Percentiles rank a stretch among this genome's conserved stretches.
phyloP scores from a whole-genome alignment of 192 early-diverging fungal species.

The Paraglomus brasilianum region DNA sequence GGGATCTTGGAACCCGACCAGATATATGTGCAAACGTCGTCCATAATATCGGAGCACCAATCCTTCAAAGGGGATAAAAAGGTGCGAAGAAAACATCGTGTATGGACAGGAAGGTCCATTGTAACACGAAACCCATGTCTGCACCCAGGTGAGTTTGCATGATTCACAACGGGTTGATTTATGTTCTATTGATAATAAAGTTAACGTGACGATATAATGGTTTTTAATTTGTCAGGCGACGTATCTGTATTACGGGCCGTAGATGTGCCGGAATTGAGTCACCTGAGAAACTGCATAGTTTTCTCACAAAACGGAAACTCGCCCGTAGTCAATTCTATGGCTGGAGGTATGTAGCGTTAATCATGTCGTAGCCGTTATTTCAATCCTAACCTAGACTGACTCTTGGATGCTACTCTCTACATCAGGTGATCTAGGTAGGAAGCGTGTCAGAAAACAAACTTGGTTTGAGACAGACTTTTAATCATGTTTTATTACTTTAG shows the following conservation, averaged over 20 bases:
- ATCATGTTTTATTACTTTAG: no score
- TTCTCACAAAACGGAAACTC: conserved; percentile 66
- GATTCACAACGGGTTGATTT: no score
- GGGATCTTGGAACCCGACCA: conserved; percentile 42
- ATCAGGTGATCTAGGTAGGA: conserved; percentile 17
- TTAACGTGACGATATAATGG: no score
- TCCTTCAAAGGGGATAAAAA: neutral
- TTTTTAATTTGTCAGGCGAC: no score
- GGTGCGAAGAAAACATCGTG: neutral
- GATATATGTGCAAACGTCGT: conserved; percentile 51
- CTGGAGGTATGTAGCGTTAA: conserved; percentile 75
- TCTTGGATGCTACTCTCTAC: no score
- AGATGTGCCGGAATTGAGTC: conserved; percentile 42
- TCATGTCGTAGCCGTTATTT: conserved; percentile 64
- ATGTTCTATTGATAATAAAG: no score
- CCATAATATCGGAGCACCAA: neutral
- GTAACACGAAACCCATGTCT: conserved; percentile 61
- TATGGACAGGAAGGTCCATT: conserved; percentile 31
- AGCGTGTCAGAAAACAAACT: no score
- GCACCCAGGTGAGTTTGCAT: conserved; percentile 67
- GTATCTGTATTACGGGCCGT: conserved; percentile 53
- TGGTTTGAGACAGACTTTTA: no score
- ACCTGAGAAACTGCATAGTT: conserved; percentile 67
- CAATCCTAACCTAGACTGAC: no score
- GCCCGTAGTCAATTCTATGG: conserved; percentile 68